Percentiles rank a stretch among this genome's conserved stretches.
Evolutionary conservation across 768 basidiomycete genomes (phyloP).

Genomic region (Podaxis mareebaensis): DNA sequence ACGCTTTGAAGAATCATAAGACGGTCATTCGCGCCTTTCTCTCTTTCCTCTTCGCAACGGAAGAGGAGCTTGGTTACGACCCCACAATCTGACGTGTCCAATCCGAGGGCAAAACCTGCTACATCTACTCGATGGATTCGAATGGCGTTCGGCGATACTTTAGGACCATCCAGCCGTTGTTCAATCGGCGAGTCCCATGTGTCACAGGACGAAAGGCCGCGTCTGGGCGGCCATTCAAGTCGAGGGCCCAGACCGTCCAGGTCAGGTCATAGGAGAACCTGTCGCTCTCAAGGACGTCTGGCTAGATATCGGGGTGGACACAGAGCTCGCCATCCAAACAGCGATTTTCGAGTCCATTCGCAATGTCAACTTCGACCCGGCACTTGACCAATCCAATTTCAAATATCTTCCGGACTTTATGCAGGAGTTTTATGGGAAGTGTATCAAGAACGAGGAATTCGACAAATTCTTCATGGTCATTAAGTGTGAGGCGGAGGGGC

Average conservation of each 20-base stretch:
- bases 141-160: not conserved
- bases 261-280: not conserved
- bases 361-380: not conserved
- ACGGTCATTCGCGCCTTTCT: constrained; percentile 10
- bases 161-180: not conserved
- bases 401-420: not conserved
- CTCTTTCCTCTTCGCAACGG: constrained; percentile 2
- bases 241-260: not conserved
- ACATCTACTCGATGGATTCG: not conserved
- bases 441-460: not conserved
- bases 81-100: not conserved
- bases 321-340: constrained; percentile 19
- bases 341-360: constrained; percentile 11
- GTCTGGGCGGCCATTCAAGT: constrained; percentile 18
- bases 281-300: constrained; percentile 23
- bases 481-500: no score
- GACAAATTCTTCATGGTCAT: not conserved
- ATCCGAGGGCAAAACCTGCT: not conserved
- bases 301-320: constrained; percentile 15
- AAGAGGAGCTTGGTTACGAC: constrained; percentile 13
- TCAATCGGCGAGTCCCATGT: not conserved
- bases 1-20: not conserved
- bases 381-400: no score
- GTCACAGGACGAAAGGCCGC: constrained; percentile 18
- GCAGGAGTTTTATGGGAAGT: not conserved